phyloP scores from a whole-genome alignment of 2,329 filamentous ascomycete genomes.

The Elsinoe arachidis region DNA sequence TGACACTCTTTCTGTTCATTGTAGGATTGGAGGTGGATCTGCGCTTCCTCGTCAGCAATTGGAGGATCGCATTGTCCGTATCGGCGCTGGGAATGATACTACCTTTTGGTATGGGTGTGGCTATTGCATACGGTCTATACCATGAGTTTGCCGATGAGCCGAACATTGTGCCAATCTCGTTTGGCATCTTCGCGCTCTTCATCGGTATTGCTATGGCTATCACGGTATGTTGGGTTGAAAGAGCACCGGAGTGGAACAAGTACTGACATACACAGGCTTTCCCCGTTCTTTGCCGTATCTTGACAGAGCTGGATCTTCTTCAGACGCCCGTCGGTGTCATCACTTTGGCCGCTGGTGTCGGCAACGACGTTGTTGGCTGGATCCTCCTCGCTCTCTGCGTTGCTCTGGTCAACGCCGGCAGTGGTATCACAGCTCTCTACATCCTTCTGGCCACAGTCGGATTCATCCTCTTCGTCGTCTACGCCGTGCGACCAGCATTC shows the following conservation, averaged over 20 bases:
- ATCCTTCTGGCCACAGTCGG: constrained; percentile 68
- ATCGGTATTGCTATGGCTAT: constrained; percentile 91
- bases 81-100: constrained; percentile 70
- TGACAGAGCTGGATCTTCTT: constrained; percentile 83
- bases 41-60: constrained; percentile 67
- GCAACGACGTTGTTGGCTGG: constrained; percentile 89
- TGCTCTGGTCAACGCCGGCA: constrained; percentile 79
- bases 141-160: constrained; percentile 57
- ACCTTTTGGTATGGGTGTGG: constrained; percentile 74
- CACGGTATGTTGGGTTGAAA: constrained; percentile 47
- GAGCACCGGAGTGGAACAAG: background rate
- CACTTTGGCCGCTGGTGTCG: constrained; percentile 80
- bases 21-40: constrained; percentile 83
- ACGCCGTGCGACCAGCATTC: constrained; percentile 63
- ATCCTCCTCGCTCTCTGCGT: constrained; percentile 88
- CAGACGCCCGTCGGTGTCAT: constrained; percentile 77
- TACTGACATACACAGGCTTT: constrained; percentile 46
- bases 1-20: constrained; percentile 79
- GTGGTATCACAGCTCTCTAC: constrained; percentile 73
- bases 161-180: constrained; percentile 48
- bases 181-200: constrained; percentile 62
- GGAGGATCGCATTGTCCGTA: constrained; percentile 69
- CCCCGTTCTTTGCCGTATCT: constrained; percentile 85
- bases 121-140: constrained; percentile 73
- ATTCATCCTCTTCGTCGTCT: constrained; percentile 68